Conservation (phyloP, 345 rosid species). For the Brassica cretica region DNA sequence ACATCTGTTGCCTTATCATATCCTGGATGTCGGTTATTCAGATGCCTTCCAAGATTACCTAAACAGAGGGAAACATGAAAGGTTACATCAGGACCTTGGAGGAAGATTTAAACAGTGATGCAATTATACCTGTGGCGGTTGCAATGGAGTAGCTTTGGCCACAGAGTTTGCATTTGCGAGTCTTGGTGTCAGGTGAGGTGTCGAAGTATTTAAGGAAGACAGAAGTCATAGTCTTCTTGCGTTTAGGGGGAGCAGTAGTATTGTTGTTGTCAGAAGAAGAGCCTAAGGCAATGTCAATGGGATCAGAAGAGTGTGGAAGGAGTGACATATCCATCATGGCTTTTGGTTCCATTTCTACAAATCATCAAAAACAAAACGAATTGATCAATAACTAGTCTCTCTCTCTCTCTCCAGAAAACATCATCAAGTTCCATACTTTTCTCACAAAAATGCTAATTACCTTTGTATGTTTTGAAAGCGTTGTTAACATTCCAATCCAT, state of each 20-base stretch:
- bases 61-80: conserved; percentile 19
- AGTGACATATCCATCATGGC: conserved; percentile 70
- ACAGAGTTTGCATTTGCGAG: conserved; percentile 90
- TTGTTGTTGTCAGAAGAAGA: conserved; percentile 74
- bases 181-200: conserved; percentile 80
- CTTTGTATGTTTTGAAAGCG: conserved; percentile 81
- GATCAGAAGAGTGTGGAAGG: conserved; percentile 59
- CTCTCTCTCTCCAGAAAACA: neutral
- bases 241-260: conserved; percentile 53
- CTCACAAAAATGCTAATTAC: conserved; percentile 37
- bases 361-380: conserved; percentile 17
- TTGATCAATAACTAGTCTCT: neutral
- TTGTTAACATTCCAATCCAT: conserved; percentile 88
- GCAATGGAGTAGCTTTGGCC: conserved; percentile 93
- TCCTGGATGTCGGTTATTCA: conserved; percentile 88
- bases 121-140: conserved; percentile 76
- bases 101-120: no score
- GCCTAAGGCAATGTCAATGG: conserved; percentile 63
- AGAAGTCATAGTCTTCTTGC: conserved; percentile 98
- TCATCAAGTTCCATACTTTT: conserved; percentile 9
- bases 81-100: neutral
- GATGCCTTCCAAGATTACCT: conserved; percentile 95
- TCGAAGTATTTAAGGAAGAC: conserved; percentile 87
- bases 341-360: conserved; percentile 74
- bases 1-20: conserved; percentile 71